A percentile compares a stretch with the other conserved stretches of the same genome.
These are phyloP conservation scores for Singerocomus inundabilis DNA, from an alignment of 1,284 basidiomycete species.

Conservation along the genomic window DNA sequence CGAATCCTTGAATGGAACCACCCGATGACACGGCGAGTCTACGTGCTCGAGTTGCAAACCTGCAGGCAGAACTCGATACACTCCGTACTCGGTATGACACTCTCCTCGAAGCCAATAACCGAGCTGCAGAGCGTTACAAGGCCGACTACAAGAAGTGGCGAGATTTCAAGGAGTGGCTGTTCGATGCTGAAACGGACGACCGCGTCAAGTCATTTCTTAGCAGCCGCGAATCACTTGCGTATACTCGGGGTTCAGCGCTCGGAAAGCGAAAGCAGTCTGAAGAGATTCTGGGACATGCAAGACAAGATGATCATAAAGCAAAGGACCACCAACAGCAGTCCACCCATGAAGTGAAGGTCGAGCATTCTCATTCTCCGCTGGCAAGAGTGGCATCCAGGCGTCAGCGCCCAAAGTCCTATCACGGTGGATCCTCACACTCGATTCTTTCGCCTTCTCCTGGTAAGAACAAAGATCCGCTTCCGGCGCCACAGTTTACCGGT, in stretches of 20 bases:
- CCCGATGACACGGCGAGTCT: slow-evolving; percentile 6
- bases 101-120: slow-evolving; percentile 38
- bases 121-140: slow-evolving; percentile 46
- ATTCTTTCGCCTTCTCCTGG: slow-evolving; percentile 7
- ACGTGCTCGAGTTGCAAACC: slow-evolving; percentile 14
- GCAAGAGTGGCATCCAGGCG: neutral
- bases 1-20: slow-evolving; percentile 7
- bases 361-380: neutral
- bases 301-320: slow-evolving; percentile 1
- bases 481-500: neutral
- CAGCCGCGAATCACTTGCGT: slow-evolving; percentile 7
- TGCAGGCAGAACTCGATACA: slow-evolving; percentile 38
- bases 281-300: slow-evolving; percentile 11
- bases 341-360: neutral
- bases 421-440: slow-evolving; percentile 10
- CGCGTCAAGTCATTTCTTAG: slow-evolving; percentile 19
- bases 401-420: slow-evolving; percentile 22
- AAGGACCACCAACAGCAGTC: slow-evolving; percentile 7
- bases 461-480: slow-evolving; percentile 12
- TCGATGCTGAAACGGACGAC: slow-evolving; percentile 35
- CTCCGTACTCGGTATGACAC: slow-evolving; percentile 43
- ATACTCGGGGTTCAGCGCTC: slow-evolving; percentile 18
- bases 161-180: slow-evolving; percentile 44
- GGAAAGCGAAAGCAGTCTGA: slow-evolving; percentile 33
- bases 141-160: slow-evolving; percentile 51